These are phyloP conservation scores for Brassica napus DNA, from an alignment of 345 rosid species.

Conservation along the genomic window Da-Ae NC_063438.1:5037501-5038000, in stretches of 20 bases:
- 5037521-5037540: slow-evolving; percentile 66
- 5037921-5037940: slow-evolving; percentile 76
- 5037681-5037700: slow-evolving; percentile 80
- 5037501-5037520: slow-evolving; percentile 76
- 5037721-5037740: slow-evolving; percentile 83
- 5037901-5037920: slow-evolving; percentile 73
- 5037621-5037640: slow-evolving; percentile 71
- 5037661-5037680: slow-evolving; percentile 75
- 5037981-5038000: slow-evolving; percentile 85
- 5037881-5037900: slow-evolving; percentile 74
- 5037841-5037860: slow-evolving; percentile 84
- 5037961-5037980: slow-evolving; percentile 68
- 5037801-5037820: slow-evolving; percentile 75
- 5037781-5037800: slow-evolving; percentile 90
- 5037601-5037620: slow-evolving; percentile 75
- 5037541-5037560: slow-evolving; percentile 74
- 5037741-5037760: slow-evolving; percentile 74
- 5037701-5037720: slow-evolving; percentile 81
- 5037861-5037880: slow-evolving; percentile 76
- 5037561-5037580: slow-evolving; percentile 83
- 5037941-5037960: slow-evolving; percentile 75
- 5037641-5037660: slow-evolving; percentile 89
- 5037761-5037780: slow-evolving; percentile 81
- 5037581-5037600: slow-evolving; percentile 69
- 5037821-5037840: slow-evolving; percentile 82